Percentiles rank a stretch among this genome's conserved stretches.
phyloP scores from a whole-genome alignment of 2,329 filamentous ascomycete genomes.

The Pseudocercospora musae region DNA sequence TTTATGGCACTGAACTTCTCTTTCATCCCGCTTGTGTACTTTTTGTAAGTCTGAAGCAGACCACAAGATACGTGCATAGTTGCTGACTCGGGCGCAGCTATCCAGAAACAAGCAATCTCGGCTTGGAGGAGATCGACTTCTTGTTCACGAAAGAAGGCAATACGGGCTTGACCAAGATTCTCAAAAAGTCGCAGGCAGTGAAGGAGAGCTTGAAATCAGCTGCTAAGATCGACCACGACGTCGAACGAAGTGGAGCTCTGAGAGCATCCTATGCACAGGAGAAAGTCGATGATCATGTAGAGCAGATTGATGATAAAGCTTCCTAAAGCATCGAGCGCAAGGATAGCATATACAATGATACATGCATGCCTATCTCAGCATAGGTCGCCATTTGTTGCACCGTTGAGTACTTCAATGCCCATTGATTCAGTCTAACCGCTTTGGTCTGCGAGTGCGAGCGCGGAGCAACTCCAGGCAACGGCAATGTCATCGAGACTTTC shows the following conservation, averaged over 20 bases:
- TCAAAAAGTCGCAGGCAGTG: slow-evolving; percentile 24
- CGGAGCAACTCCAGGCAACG: neutral
- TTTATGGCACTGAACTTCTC: slow-evolving; percentile 50
- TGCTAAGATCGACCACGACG: slow-evolving; percentile 14
- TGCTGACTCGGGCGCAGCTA: slow-evolving; percentile 6
- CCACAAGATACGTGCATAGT: too few relatives aligned
- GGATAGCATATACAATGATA: neutral
- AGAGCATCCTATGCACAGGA: slow-evolving; percentile 5
- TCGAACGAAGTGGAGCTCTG: slow-evolving; percentile 13
- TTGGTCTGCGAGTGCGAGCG: neutral
- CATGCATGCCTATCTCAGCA: neutral
- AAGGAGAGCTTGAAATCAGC: slow-evolving; percentile 24
- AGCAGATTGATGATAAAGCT: slow-evolving; percentile 13
- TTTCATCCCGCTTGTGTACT: slow-evolving; percentile 48
- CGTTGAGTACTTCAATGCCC: neutral
- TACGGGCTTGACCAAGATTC: slow-evolving; percentile 24
- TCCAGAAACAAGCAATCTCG: slow-evolving; percentile 44
- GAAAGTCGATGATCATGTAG: slow-evolving; percentile 7
- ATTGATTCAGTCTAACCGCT: neutral
- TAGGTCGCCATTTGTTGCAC: neutral
- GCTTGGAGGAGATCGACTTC: slow-evolving; percentile 46
- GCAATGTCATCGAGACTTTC: neutral
- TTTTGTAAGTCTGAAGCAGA: slow-evolving; percentile 34
- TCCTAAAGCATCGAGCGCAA: neutral
- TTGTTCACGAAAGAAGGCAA: slow-evolving; percentile 37